Evolutionary conservation across 768 basidiomycete species (phyloP).

Genomic region (Podaxis mareebaensis): DNA sequence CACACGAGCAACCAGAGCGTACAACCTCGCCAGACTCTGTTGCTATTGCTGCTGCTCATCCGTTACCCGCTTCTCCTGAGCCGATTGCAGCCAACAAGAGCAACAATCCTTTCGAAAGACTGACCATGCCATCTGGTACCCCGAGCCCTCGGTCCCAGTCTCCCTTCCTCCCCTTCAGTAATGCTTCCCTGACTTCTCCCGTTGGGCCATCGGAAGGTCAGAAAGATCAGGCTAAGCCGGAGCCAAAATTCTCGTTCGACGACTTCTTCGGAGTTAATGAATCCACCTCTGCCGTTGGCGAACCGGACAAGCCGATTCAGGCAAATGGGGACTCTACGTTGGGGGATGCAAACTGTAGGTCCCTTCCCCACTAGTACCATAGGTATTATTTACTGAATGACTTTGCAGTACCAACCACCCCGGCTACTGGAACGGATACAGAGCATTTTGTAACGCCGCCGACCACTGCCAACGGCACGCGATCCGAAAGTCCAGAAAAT

Average conservation of each 20-base stretch:
- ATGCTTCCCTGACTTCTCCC: slow-evolving; percentile 22
- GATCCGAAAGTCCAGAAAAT: slow-evolving; percentile 19
- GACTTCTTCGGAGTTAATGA: slow-evolving; percentile 18
- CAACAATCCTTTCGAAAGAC: slow-evolving; percentile 89
- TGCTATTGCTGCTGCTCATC: slow-evolving; percentile 65
- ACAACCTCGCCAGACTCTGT: slow-evolving; percentile 50
- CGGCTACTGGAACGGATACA: slow-evolving; percentile 35
- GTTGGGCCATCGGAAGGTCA: slow-evolving; percentile 6
- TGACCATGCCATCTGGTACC: slow-evolving; percentile 49
- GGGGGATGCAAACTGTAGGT: slow-evolving; percentile 2
- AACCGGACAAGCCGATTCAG: slow-evolving; percentile 11
- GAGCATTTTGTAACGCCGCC: slow-evolving; percentile 67
- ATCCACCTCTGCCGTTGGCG: slow-evolving; percentile 1
- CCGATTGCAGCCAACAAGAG: slow-evolving; percentile 65
- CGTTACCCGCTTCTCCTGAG: slow-evolving; percentile 73
- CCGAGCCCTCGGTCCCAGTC: slow-evolving; percentile 54
- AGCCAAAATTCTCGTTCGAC: slow-evolving; percentile 3
- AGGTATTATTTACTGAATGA: not conserved
- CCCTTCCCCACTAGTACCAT: not conserved
- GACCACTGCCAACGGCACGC: slow-evolving; percentile 33
- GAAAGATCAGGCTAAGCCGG: slow-evolving; percentile 10
- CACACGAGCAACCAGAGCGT: slow-evolving; percentile 27
- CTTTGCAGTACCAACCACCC: slow-evolving; percentile 23
- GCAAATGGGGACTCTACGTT: not conserved
- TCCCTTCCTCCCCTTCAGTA: slow-evolving; percentile 54